Conservation (phyloP, 768 basidiomycete species). For the Kwoniella dejecticola region DNA sequence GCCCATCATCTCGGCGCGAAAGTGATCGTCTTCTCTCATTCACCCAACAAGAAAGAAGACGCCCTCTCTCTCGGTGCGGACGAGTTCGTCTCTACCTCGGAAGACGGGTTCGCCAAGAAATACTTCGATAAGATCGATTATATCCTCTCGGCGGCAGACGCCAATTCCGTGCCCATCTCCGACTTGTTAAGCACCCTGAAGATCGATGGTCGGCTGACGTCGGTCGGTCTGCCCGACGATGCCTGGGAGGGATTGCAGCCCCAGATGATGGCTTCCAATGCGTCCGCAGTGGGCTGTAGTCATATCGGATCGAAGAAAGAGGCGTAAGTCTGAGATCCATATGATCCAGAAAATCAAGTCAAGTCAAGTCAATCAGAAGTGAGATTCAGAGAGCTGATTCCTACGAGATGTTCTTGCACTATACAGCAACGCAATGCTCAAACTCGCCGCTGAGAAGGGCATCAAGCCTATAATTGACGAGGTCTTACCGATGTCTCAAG, state of each 20-base stretch:
- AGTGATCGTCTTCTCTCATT: constrained; percentile 66
- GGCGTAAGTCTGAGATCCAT: constrained; percentile 28
- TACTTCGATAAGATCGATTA: constrained; percentile 56
- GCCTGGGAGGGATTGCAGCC: constrained; percentile 42
- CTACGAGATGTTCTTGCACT: constrained; percentile 17
- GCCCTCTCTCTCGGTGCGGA: constrained; percentile 58
- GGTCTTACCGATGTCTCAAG: constrained; percentile 60
- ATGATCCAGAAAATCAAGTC: background rate
- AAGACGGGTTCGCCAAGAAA: constrained; percentile 47
- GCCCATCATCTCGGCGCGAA: constrained; percentile 64
- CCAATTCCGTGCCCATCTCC: constrained; percentile 58
- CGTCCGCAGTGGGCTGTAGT: constrained; percentile 45
- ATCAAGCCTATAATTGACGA: constrained; percentile 60
- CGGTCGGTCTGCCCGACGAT: constrained; percentile 63
- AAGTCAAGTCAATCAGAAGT: too few relatives aligned
- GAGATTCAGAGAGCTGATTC: too few relatives aligned
- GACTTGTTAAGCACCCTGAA: constrained; percentile 63
- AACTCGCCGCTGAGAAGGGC: constrained; percentile 63
- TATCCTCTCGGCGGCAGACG: constrained; percentile 58
- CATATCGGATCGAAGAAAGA: constrained; percentile 65
- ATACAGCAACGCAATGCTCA: constrained; percentile 61
- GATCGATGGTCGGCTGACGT: constrained; percentile 61
- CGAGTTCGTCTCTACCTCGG: constrained; percentile 45
- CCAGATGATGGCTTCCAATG: constrained; percentile 32
- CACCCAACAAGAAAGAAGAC: constrained; percentile 62